Evolutionary conservation across 192 early-diverging fungal genomes (phyloP).

Genomic region (Geosiphon pyriformis): DNA sequence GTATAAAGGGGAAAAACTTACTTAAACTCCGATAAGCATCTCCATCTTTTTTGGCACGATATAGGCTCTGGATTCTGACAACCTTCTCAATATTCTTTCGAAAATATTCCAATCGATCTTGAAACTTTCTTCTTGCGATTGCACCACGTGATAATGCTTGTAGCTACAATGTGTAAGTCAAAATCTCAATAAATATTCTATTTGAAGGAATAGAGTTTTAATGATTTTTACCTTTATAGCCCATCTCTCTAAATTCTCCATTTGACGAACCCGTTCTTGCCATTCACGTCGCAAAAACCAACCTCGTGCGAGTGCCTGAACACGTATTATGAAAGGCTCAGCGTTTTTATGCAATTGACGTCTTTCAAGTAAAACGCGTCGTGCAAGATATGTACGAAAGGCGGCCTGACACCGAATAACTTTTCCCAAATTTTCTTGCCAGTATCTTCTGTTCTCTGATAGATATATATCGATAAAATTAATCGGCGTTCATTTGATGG

Average conservation of each 20-base stretch:
- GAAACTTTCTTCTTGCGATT: constrained; percentile 45
- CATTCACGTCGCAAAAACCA: constrained; percentile 13
- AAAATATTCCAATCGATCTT: constrained; percentile 52
- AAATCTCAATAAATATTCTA: neutral
- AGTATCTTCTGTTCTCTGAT: constrained; percentile 28
- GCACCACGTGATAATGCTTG: constrained; percentile 56
- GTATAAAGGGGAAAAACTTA: constrained; percentile 22
- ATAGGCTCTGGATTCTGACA: constrained; percentile 72
- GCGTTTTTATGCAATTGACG: constrained; percentile 19
- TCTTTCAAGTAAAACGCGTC: constrained; percentile 35
- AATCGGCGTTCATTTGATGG: too few relatives aligned
- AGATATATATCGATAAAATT: neutral
- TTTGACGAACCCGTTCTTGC: constrained; percentile 5
- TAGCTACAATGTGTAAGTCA: constrained; percentile 26
- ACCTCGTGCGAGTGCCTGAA: constrained; percentile 19
- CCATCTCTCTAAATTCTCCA: constrained; percentile 19
- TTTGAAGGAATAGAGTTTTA: too few relatives aligned
- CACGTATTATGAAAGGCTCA: constrained; percentile 7
- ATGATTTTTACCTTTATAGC: constrained; percentile 2
- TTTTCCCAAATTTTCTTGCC: constrained; percentile 38
- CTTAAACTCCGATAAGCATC: constrained; percentile 67
- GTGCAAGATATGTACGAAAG: constrained; percentile 36
- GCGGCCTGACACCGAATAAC: constrained; percentile 45
- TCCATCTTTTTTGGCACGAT: constrained; percentile 57
- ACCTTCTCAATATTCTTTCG: constrained; percentile 64